Conservation (phyloP, 1,284 basidiomycete genomes). For the Trametes polyzona region DNA sequence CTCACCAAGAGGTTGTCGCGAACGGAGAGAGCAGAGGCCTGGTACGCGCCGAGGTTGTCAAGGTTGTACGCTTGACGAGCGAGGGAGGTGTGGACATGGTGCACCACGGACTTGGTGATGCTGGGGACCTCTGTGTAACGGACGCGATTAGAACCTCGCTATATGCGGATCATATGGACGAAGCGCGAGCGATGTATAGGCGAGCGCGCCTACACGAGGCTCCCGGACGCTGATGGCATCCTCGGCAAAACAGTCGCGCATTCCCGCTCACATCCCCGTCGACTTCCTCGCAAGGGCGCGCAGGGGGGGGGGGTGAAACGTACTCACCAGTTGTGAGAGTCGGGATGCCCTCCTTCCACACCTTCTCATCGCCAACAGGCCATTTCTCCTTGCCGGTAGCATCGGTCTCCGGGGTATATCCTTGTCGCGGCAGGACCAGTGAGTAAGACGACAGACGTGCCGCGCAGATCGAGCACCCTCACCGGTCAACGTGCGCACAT, state of each 20-base stretch:
- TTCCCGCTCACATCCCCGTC: neutral
- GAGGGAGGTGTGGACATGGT: constrained; percentile 86
- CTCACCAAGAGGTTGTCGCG: constrained; percentile 83
- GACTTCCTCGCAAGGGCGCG: too few relatives aligned
- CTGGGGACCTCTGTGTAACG: constrained; percentile 54
- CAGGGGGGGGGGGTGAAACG: too few relatives aligned
- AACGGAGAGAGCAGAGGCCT: constrained; percentile 79
- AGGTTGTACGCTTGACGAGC: constrained; percentile 89
- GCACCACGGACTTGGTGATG: constrained; percentile 83
- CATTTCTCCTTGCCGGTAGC: constrained; percentile 79
- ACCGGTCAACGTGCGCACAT: constrained; percentile 79
- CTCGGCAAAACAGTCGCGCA: constrained; percentile 1
- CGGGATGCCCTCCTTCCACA: constrained; percentile 75
- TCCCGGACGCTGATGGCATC: constrained; percentile 19
- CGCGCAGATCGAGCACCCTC: constrained; percentile 11
- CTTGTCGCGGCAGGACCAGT: constrained; percentile 40
- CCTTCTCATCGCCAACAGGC: constrained; percentile 82
- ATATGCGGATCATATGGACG: neutral
- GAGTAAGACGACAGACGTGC: neutral
- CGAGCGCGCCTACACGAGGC: constrained; percentile 16
- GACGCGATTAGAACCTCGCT: neutral
- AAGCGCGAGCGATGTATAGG: neutral
- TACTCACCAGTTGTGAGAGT: constrained; percentile 58
- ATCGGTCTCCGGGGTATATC: constrained; percentile 76
- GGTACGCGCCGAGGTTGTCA: constrained; percentile 81